Evolutionary conservation across 306 rosid species (phyloP), one percentile per base, ranked within the genome.

Genomic region (Dalbergia cochinchinensis): DNA sequence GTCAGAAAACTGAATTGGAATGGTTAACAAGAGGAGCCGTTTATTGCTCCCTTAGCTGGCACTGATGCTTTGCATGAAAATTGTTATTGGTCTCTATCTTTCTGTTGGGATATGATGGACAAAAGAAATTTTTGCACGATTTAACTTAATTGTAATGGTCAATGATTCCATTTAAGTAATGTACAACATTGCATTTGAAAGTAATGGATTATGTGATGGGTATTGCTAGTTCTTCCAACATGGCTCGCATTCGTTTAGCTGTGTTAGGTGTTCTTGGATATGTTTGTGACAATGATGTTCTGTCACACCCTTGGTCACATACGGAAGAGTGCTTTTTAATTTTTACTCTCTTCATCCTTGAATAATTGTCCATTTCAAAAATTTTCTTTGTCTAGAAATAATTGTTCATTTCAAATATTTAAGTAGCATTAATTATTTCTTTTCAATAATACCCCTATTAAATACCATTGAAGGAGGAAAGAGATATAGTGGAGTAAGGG

Each of bases 151-250:
- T 71, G 13, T 18, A 55, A 35, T 4, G 16, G 54, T 19, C 61
- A 65, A 44, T 58, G 45, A 54, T 70, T 61, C 50, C 31, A 50
- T 26, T 65, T 65, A 54, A 72, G 26, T 71, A 67, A 69, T 66
- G 54, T 35, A 57, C 53, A 37, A 14, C 53, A 60, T 69, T 33
- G 54, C 44, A 15, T 70, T 82, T 19, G 71, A 67, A 48, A 67
- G 37, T 37, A 60, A 22, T 39, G 18, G 54, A 70, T 63, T 31
- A 5, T 64, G 14, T 37, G 63, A 34, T 69, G 16, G 73, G 39
- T 39, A 76, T 76, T 61, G 59, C 12, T 26, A 19, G 37, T 70
- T 71, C 73, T 33, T 70, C 71, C 80, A 31, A 61, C 73, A 60
- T 48, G 34, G 59, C 44, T 54, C 6, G 0, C 35, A 14, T 55